These are phyloP conservation scores for Viola pubescens DNA, from an alignment of 441 rosid genomes.

Conservation along the genomic window DNA sequence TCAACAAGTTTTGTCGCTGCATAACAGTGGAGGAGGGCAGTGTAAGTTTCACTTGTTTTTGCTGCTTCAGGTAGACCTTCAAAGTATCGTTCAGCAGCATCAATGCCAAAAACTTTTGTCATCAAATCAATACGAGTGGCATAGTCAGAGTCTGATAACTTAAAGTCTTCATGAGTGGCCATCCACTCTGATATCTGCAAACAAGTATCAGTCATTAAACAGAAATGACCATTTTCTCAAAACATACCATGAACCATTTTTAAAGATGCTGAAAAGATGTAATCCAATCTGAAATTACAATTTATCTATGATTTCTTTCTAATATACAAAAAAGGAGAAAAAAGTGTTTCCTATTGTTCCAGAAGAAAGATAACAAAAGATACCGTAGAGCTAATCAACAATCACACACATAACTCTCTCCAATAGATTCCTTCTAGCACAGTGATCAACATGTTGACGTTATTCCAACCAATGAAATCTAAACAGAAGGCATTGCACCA, in stretches of 20 bases:
- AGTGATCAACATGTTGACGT: not conserved
- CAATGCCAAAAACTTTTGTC: constrained; percentile 81
- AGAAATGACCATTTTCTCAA: not conserved
- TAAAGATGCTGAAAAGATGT: too few species aligned
- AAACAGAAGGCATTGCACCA: not conserved
- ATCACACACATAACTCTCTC: not conserved
- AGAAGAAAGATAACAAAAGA: too few species aligned
- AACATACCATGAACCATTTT: not conserved
- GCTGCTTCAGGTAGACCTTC: constrained; percentile 44
- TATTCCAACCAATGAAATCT: constrained; percentile 1
- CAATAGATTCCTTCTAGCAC: not conserved
- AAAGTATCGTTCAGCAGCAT: constrained; percentile 85
- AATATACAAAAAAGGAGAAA: not conserved
- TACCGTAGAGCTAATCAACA: not conserved
- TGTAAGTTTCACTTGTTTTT: constrained; percentile 71
- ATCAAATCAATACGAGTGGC: constrained; percentile 66
- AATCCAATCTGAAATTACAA: too few species aligned
- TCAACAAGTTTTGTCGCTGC: constrained; percentile 57
- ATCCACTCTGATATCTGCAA: constrained; percentile 70
- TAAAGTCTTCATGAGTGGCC: constrained; percentile 44
- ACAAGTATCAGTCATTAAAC: constrained; percentile 14
- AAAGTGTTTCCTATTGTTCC: too few species aligned
- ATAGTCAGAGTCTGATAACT: constrained; percentile 59
- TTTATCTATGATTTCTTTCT: too few species aligned
- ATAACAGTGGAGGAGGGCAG: constrained; percentile 83